A percentile compares a stretch with the other conserved stretches of the same genome.
These are phyloP conservation scores for Termitomyces sp. DNA, from an alignment of 768 basidiomycete genomes.

Conservation along the genomic window DNA sequence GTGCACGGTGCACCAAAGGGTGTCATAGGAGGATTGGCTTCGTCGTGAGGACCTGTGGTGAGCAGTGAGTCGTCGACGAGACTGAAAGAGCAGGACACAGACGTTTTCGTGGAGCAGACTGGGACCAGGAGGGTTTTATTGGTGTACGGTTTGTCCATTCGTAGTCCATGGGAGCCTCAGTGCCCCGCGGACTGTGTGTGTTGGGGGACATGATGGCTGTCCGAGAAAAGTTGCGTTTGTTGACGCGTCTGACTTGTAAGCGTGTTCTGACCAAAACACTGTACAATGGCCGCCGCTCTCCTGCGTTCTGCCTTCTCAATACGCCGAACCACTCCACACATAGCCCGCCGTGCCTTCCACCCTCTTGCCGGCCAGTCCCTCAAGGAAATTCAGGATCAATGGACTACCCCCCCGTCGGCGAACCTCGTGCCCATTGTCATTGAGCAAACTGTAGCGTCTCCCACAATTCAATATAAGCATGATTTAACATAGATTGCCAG, in stretches of 20 bases:
- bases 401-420: slow-evolving; percentile 39
- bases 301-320: slow-evolving; percentile 19
- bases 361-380: slow-evolving; percentile 41
- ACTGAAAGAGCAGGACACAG: slow-evolving; percentile 20
- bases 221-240: slow-evolving; percentile 19
- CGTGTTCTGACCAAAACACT: slow-evolving; percentile 7
- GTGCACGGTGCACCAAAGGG: slow-evolving; percentile 28
- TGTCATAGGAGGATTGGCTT: slow-evolving; percentile 39
- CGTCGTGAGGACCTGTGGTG: slow-evolving; percentile 33
- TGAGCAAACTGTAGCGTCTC: slow-evolving; percentile 71
- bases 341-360: slow-evolving; percentile 41
- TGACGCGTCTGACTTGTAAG: slow-evolving; percentile 28
- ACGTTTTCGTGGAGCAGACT: slow-evolving; percentile 56
- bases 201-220: slow-evolving; percentile 37
- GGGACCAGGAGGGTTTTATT: slow-evolving; percentile 56
- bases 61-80: neutral
- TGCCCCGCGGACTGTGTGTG: slow-evolving; percentile 32
- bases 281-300: slow-evolving; percentile 19
- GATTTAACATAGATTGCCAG: slow-evolving; percentile 27
- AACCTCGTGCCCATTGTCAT: slow-evolving; percentile 89
- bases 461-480: slow-evolving; percentile 3
- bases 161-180: slow-evolving; percentile 87
- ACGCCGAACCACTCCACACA: slow-evolving; percentile 11
- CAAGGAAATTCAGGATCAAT: slow-evolving; percentile 26
- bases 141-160: slow-evolving; percentile 70